Base-by-base conservation (phyloP, 2,329 filamentous ascomycete genomes). In the Alternaria tenuissima region DNA sequence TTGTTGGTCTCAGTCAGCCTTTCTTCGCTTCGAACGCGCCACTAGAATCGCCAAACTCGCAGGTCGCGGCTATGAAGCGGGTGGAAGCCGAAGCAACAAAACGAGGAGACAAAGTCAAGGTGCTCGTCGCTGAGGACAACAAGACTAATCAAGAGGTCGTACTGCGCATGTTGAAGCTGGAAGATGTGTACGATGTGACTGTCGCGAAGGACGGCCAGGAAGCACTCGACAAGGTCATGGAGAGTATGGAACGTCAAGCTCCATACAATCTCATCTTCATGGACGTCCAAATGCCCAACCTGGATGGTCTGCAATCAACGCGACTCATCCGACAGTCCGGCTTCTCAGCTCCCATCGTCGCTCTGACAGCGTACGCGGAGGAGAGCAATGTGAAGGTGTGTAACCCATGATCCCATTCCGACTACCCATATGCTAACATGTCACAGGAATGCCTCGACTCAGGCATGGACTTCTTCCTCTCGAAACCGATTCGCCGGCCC, bases 251-350 rank as follows among this genome's bases (percentile, higher is more conserved):
- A 51, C 86, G 85, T 28, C 86, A 89, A 53, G 84, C 86, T 55
- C 86, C 86, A 3, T 97, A 94, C 74, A 92, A 96, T 68, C 84
- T 97, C 26, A 94, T 97, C 64, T 95, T 97, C 74, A 97, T 97
- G 94, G 94, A 97, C 71, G 90, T 97, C 7, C 92, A 88, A 70
- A 97, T 97, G 94, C 94, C 94, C 4, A 96, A 95, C 64, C 85
- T 97, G 14, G 93, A 97, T 72, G 94, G 94, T 1, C 81, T 97
- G 24, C 90, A 97, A 75, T 94, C 91, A 47, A 97, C 94, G 1
- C 87, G 90, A 9, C 82, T 96, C 34, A 97, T 97, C 69, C 88
- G 94, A 7, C 84, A 93, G 75, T 91, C 94, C 82, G 94, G 94
- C 1, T 97, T 95, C 79, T 88, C 86, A 11, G 91, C 91, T 2